A percentile compares a stretch with the other conserved stretches of the same genome.
Evolutionary conservation across 495 filamentous ascomycete genomes (phyloP).

Genomic region (Penicillium antarcticum): DNA sequence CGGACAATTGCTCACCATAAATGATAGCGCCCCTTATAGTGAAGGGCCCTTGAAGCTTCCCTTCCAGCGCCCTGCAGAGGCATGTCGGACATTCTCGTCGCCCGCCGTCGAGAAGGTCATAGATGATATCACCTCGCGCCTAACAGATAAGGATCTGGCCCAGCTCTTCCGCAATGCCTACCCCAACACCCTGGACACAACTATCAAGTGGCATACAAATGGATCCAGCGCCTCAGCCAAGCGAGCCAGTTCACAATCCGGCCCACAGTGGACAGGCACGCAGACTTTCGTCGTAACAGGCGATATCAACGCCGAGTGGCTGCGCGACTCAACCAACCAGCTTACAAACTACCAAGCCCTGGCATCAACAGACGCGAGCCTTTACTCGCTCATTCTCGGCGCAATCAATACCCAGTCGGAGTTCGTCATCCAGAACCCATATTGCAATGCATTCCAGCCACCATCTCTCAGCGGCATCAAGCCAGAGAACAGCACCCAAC

Average conservation of each 20-base stretch:
- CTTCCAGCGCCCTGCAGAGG: slow-evolving; percentile 77
- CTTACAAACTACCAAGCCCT: slow-evolving; percentile 83
- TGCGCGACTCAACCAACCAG: slow-evolving; percentile 97
- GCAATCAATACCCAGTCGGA: slow-evolving; percentile 97
- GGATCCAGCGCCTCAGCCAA: slow-evolving; percentile 36
- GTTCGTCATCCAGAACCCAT: slow-evolving; percentile 90
- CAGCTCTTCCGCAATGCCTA: slow-evolving; percentile 97
- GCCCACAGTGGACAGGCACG: slow-evolving; percentile 69
- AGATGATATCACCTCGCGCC: slow-evolving; percentile 68
- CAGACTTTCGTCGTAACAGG: slow-evolving; percentile 97
- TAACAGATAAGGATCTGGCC: slow-evolving; percentile 86
- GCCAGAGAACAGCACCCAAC: slow-evolving; percentile 68
- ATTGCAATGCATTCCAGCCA: slow-evolving; percentile 98
- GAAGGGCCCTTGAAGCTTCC: slow-evolving; percentile 76
- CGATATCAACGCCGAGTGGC: slow-evolving; percentile 98
- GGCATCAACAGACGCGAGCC: slow-evolving; percentile 69
- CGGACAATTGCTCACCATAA: background rate
- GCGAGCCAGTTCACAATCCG: slow-evolving; percentile 57
- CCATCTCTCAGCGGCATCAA: slow-evolving; percentile 74
- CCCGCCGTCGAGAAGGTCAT: slow-evolving; percentile 86
- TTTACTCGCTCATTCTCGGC: slow-evolving; percentile 79
- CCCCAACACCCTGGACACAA: slow-evolving; percentile 92
- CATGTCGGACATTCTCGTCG: slow-evolving; percentile 87
- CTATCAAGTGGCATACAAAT: slow-evolving; percentile 72
- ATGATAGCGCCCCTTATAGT: slow-evolving; percentile 66